Base-by-base conservation (phyloP, 2,329 filamentous ascomycete species). In the Colletotrichum sansevieriae region DNA sequence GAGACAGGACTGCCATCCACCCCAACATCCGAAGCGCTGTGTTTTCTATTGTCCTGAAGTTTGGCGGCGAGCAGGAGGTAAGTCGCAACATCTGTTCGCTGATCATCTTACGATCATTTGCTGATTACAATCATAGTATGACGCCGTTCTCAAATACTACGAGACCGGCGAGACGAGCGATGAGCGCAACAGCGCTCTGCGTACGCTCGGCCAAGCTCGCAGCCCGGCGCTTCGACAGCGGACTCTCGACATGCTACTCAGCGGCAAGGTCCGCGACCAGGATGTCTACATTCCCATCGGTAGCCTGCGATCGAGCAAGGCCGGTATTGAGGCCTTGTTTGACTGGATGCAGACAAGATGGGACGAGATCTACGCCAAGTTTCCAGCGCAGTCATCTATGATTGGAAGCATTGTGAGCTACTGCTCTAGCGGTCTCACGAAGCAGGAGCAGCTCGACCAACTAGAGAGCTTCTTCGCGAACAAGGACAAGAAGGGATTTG, bases 221-320 rank as follows among this genome's bases (percentile, higher is more conserved):
- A 87, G 92, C 65, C 90, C 93, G 1, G 89, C 91, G 72, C 88
- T 98, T 56, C 95, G 98, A 78, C 84, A 96, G 83, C 89, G 89
- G 70, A 95, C 94, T 3, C 86, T 98, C 13, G 87, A 84, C 35
- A 84, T 98, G 71, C 86, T 94, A 37, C 86, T 95, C 65, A 89
- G 90, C 78, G 89, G 91, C 70, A 91, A 97, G 73, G 92, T 98
- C 80, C 97, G 97, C 84, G 94, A 92, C 72, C 95, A 98, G 80
- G 95, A 98, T 79, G 90, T 98, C 72, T 98, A 97, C 82, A 90
- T 97, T 77, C 95, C 95, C 1, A 88, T 96, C 44, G 88, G 89
- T 39, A 92, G 92, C 8, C 87, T 98, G 33, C 89, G 95, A 67
- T 88, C 88, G 61, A 93, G 97, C 77, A 83, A 89, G 8, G 89